These are phyloP conservation scores for Chloris gayana DNA, from an alignment of 176 grass and related monocot genomes.

Conservation along the genomic window DNA sequence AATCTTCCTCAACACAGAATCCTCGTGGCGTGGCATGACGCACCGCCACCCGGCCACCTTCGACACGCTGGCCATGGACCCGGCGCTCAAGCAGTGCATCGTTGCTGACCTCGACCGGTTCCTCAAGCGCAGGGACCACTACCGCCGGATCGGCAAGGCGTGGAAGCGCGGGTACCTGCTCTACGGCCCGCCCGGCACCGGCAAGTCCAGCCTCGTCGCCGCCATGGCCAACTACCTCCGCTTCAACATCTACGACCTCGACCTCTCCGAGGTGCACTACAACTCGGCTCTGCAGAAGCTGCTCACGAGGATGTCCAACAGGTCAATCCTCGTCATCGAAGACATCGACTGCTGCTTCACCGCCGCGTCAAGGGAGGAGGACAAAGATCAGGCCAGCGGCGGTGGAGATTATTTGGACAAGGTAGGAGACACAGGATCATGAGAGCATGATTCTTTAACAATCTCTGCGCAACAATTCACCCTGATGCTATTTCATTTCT, in stretches of 20 bases:
- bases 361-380: background rate
- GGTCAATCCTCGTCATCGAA: too few species aligned
- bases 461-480: too few species aligned
- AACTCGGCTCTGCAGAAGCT: background rate
- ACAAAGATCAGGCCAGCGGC: background rate
- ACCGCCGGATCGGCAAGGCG: background rate
- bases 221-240: background rate
- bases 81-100: background rate
- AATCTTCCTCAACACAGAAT: background rate
- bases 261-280: background rate
- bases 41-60: background rate
- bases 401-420: too few species aligned
- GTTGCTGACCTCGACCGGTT: background rate
- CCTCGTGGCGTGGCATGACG: background rate
- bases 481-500: too few species aligned
- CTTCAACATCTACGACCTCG: background rate
- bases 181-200: background rate
- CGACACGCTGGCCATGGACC: background rate
- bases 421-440: too few species aligned
- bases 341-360: background rate
- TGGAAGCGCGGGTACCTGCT: conserved; percentile 1
- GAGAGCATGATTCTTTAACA: too few species aligned
- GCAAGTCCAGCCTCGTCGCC: background rate
- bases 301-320: background rate
- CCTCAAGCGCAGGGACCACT: background rate